These are phyloP conservation scores for Arthromyces matolae DNA, from an alignment of 768 basidiomycete species.

Conservation along the genomic window DNA sequence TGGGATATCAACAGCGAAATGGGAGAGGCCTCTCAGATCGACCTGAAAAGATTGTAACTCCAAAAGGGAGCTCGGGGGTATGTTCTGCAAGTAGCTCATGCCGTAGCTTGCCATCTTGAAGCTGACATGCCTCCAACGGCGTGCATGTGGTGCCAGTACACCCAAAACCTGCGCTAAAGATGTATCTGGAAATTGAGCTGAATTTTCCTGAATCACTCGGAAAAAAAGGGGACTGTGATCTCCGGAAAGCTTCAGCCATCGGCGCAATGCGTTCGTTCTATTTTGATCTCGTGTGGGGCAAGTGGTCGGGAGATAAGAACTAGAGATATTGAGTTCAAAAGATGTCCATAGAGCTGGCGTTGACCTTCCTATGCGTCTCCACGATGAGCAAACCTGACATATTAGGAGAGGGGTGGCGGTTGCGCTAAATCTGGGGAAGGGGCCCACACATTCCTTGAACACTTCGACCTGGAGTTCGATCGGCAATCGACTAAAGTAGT, in stretches of 20 bases:
- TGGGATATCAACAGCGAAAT: conserved; percentile 22
- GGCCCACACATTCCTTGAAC: conserved; percentile 35
- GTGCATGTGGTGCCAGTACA: conserved; percentile 28
- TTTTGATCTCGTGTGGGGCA: conserved; percentile 12
- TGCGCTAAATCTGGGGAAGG: conserved; percentile 28
- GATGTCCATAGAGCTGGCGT: conserved; percentile 48
- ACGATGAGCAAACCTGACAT: conserved; percentile 36
- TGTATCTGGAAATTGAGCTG: conserved; percentile 15
- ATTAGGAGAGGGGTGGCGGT: conserved; percentile 36
- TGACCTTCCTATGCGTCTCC: conserved; percentile 36
- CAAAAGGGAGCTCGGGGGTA: conserved; percentile 22
- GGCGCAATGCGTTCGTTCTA: conserved; percentile 22
- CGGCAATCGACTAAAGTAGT: conserved; percentile 36
- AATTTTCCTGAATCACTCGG: conserved; percentile 24
- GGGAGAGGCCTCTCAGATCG: conserved; percentile 24
- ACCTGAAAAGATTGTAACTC: conserved; percentile 30
- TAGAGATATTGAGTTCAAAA: conserved; percentile 34
- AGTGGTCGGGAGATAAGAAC: conserved; percentile 14
- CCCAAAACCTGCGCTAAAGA: conserved; percentile 26
- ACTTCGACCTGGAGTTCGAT: conserved; percentile 45
- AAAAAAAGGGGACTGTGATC: conserved; percentile 30
- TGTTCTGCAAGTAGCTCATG: conserved; percentile 21
- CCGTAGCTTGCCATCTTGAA: conserved; percentile 30
- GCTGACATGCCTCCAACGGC: conserved; percentile 35
- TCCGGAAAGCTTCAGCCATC: conserved; percentile 38